Evolutionary conservation across 805 yeast genomes (phyloP).

Genomic region (Cyberlindnera nakhonratchasimensis): DNA sequence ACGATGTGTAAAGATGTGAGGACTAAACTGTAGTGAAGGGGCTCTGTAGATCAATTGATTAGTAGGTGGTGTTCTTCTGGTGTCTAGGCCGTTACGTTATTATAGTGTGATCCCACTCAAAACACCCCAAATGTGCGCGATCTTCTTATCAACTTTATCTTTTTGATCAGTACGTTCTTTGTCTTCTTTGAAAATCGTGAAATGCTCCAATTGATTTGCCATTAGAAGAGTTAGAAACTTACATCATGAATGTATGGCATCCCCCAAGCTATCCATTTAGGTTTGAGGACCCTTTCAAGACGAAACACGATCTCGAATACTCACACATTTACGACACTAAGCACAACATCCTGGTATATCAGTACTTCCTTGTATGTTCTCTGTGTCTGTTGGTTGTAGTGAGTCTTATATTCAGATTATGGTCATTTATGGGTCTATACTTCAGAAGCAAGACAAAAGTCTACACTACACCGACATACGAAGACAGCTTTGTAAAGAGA

Average conservation of each 20-base stretch:
- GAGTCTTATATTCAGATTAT: not conserved
- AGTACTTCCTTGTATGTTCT: conserved; percentile 14
- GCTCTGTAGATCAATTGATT: too few relatives aligned
- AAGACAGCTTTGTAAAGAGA: conserved; percentile 2
- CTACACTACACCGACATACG: not conserved
- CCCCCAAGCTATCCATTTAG: conserved; percentile 20
- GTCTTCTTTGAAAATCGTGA: not conserved
- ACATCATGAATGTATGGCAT: conserved; percentile 11
- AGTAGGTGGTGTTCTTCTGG: too few relatives aligned
- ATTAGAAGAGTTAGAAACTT: too few relatives aligned
- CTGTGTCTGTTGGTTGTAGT: conserved; percentile 3
- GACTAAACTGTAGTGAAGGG: too few relatives aligned
- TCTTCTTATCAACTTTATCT: not conserved
- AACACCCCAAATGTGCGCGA: not conserved
- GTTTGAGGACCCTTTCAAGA: conserved; percentile 21
- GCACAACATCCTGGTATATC: conserved; percentile 20
- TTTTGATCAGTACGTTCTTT: not conserved
- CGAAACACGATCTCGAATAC: conserved; percentile 20
- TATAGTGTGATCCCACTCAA: too few relatives aligned
- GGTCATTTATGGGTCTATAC: not conserved
- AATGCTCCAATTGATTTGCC: not conserved
- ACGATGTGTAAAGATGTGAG: too few relatives aligned
- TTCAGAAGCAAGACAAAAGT: not conserved
- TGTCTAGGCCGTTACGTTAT: too few relatives aligned
- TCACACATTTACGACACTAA: conserved; percentile 24